phyloP scores from a whole-genome alignment of 2,329 filamentous ascomycete genomes.

The Penicillium sp. region DNA sequence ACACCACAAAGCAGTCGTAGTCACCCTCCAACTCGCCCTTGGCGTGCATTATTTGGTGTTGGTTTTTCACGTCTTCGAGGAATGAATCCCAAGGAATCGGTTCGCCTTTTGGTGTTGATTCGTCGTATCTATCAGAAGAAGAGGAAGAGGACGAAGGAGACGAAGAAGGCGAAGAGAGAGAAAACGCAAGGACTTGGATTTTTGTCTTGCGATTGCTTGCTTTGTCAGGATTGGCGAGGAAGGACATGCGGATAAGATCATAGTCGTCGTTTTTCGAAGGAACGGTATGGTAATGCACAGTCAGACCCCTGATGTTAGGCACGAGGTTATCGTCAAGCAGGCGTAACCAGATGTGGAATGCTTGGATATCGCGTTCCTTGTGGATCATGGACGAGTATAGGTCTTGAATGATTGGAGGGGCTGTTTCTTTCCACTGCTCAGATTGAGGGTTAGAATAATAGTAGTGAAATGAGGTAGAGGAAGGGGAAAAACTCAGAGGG shows the following conservation, averaged over 20 bases:
- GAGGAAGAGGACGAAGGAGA: not conserved
- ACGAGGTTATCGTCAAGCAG: constrained; percentile 10
- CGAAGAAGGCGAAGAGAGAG: not conserved
- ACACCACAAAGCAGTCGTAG: constrained; percentile 11
- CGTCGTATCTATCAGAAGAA: not conserved
- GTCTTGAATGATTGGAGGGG: constrained; percentile 1
- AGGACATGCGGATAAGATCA: not conserved
- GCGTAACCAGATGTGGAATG: constrained; percentile 11
- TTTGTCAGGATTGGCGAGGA: constrained; percentile 2
- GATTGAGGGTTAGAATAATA: not conserved
- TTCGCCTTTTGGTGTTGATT: not conserved
- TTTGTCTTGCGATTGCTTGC: constrained; percentile 7
- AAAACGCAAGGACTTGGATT: constrained; percentile 11
- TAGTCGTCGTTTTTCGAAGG: constrained; percentile 4
- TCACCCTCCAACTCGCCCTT: constrained; percentile 5
- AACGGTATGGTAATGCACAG: constrained; percentile 5
- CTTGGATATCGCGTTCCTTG: constrained; percentile 5
- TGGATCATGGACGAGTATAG: constrained; percentile 6
- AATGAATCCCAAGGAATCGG: not conserved
- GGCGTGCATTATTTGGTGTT: not conserved
- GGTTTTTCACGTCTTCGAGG: not conserved
- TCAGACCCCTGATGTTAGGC: constrained; percentile 9
- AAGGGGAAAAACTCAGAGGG: not conserved
- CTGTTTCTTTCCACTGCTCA: constrained; percentile 5
- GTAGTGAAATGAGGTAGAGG: not conserved